Evolutionary conservation across 495 filamentous ascomycete genomes (phyloP), one percentile per base, ranked within the genome.

Genomic region (Cenococcum geophilum): DNA sequence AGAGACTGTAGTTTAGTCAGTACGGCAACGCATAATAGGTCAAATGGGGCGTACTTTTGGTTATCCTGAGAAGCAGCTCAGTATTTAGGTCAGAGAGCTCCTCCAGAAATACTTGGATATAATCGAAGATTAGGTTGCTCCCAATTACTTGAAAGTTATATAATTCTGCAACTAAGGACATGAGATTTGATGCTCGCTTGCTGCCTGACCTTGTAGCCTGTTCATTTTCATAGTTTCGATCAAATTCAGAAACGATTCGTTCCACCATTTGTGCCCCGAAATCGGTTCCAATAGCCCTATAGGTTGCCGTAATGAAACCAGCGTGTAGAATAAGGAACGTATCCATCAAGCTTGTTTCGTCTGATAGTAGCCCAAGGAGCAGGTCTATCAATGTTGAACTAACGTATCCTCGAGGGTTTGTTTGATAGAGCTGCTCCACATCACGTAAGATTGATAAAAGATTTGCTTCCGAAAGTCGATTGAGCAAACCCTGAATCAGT

Each of bases 131-230:
- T 23, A 97, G 75, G 37, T 84, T 86, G 62, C 84, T 85, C 27
- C 89, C 86, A 51, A 97, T 80, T 11, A 97, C 79, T 63, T 96
- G 89, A 70, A 98, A 93, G 62, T 86, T 92, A 74, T 97, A 97
- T 5, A 97, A 77, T 64, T 92, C 83, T 0, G 89, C 83, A n/a
- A 97, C 75, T 40, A 97, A 80, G 20, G 87, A 87, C 23, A 96
- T 83, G 45, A 97, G 72, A 73, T 98, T 97, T 43, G 83, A 80
- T 11, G 78, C 74, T 62, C 90, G 82, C 70, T 95, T 96, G 34
- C 76, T 73, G 27, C 48, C 73, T 20, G 73, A 57, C 52, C 71
- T 76, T 66, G 73, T 77, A 50, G 59, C 70, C 23, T 79, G 60
- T 57, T 63, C 60, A 8, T 63, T 56, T 6, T 55, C 63, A 65